Conservation (phyloP, 148 eudicot species). For the Fagopyrum tataricum region DNA sequence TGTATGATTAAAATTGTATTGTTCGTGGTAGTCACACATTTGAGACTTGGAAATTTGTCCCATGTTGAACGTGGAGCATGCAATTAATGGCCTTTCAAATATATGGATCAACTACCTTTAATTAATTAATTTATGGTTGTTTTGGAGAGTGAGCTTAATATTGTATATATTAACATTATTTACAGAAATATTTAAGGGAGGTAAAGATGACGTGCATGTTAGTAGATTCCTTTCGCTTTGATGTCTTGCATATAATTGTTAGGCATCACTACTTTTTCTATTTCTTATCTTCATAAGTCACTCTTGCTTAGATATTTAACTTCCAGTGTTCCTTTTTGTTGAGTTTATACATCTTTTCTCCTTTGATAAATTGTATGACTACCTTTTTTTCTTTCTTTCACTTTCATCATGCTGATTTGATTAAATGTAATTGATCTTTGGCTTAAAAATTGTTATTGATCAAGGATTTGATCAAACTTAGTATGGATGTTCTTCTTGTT, state of each 20-base stretch:
- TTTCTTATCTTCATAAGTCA: neutral
- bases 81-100: no score
- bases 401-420: neutral
- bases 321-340: neutral
- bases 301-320: slow-evolving; percentile 1
- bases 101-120: no score
- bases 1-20: no score
- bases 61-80: no score
- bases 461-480: neutral
- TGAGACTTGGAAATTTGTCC: no score
- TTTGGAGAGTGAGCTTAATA: no score
- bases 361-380: no score
- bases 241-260: neutral
- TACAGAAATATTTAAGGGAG: neutral
- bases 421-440: no score
- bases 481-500: slow-evolving; percentile 8
- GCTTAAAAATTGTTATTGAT: neutral
- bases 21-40: no score
- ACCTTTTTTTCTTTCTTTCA: no score
- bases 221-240: neutral
- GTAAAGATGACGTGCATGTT: neutral
- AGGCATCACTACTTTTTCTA: neutral
- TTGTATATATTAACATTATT: neutral
- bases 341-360: neutral
- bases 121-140: no score